A percentile compares a stretch with the other conserved stretches of the same genome.
These are phyloP conservation scores for Santalum album DNA, from an alignment of 164 flowering plant genomes.

Conservation along the genomic window DNA sequence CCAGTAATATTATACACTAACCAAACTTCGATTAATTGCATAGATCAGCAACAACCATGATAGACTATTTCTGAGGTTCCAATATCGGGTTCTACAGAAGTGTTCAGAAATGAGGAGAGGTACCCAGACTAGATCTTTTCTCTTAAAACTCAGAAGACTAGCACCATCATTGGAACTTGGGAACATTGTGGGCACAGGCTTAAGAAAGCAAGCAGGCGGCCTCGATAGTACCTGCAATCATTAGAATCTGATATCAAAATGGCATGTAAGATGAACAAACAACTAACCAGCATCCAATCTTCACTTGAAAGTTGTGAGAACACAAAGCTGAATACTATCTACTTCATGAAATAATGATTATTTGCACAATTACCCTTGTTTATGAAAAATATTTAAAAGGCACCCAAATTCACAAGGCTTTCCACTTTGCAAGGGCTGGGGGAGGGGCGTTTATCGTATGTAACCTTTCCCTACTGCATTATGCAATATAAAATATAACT, in stretches of 20 bases:
- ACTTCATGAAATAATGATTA: not conserved
- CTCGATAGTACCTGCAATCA: constrained; percentile 53
- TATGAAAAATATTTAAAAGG: no score
- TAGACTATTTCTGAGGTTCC: not conserved
- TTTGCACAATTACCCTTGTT: no score
- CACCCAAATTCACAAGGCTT: no score
- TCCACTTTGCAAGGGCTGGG: no score
- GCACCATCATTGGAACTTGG: constrained; percentile 43
- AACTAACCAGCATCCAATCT: not conserved
- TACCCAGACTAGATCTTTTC: constrained; percentile 83
- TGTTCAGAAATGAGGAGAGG: not conserved
- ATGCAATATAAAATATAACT: no score
- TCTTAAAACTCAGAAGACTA: constrained; percentile 65
- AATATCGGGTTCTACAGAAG: no score
- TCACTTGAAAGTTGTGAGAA: not conserved
- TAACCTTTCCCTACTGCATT: no score
- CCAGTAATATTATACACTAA: no score
- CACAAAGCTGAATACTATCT: not conserved
- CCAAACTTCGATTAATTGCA: no score
- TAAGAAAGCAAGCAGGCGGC: constrained; percentile 68
- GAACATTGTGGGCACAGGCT: constrained; percentile 47
- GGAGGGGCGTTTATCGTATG: no score
- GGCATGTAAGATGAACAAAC: not conserved
- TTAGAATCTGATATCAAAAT: constrained; percentile 1
- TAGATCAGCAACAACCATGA: not conserved